Evolutionary conservation across 495 filamentous ascomycete genomes (phyloP), one percentile per base, ranked within the genome.

Genomic region (Xylaria curta): DNA sequence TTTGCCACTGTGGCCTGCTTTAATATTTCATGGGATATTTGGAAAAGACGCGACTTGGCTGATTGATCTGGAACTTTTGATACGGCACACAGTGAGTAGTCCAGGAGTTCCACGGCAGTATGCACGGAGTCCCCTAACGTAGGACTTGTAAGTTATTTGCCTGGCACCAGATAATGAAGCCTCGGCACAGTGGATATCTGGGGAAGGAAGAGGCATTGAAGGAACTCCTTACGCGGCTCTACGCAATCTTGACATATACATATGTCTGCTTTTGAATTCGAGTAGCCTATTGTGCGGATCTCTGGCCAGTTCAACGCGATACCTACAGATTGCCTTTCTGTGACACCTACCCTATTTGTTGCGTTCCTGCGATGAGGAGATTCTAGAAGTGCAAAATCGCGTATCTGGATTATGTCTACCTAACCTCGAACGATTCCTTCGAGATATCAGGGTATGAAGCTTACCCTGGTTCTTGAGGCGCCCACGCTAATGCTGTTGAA

Each of bases 271-370:
- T 17, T 31, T 66, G 28, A 21, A 21, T 40, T 51, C 46, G 63
- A 53, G 26, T 66, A 51, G 47, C 63, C 44, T 66, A 66, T 12
- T 24, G 51, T 51, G 21, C 17, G 46, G 46, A 38, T 7, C 31
- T 21, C 53, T 51, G 31, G 10, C 3, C 28, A 6, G 63, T 4
- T 24, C 44, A 7, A 36, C 46, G 31, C 63, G 24, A 47, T 17
- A 33, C 17, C 21, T 38, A 31, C 7, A 66, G 38, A 53, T 36
- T 6, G 63, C 26, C 44, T 21, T 53, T 17, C 17, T 66, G 63
- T 66, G 63, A 66, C 63, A 66, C 63, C 63, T 66, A 21, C 63
- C 63, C 46, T 5, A 31, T 66, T 66, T 13, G 63, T 66, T 51
- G 63, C 46, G 63, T 66, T 66, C 46, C 63, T 66, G 47, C 44